These are phyloP conservation scores for Saturnispora galanensis DNA, from an alignment of 805 yeast genomes.

Conservation along the genomic window DNA sequence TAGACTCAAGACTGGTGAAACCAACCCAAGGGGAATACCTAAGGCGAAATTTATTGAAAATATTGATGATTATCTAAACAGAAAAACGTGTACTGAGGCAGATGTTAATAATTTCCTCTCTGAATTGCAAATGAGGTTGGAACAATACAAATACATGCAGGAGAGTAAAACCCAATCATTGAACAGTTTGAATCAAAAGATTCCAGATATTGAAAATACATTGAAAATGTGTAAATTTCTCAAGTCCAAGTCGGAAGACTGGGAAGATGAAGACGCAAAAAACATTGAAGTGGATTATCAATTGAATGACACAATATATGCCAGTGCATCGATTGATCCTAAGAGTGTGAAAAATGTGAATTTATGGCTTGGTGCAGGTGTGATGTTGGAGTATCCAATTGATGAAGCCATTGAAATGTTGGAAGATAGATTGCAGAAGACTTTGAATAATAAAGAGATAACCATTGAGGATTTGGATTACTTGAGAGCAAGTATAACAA, in stretches of 20 bases:
- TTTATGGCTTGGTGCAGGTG: constrained; percentile 97
- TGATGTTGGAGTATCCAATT: constrained; percentile 89
- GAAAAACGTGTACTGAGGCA: constrained; percentile 25
- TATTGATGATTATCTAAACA: constrained; percentile 63
- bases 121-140: constrained; percentile 76
- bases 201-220: constrained; percentile 91
- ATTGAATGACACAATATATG: constrained; percentile 84
- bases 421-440: constrained; percentile 48
- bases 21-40: constrained; percentile 93
- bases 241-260: constrained; percentile 34
- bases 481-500: constrained; percentile 80
- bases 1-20: constrained; percentile 38
- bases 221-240: constrained; percentile 60
- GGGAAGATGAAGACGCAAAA: constrained; percentile 23
- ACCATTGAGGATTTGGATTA: constrained; percentile 82
- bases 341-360: constrained; percentile 51
- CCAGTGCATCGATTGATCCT: constrained; percentile 65
- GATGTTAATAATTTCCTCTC: constrained; percentile 41
- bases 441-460: constrained; percentile 45
- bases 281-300: constrained; percentile 63
- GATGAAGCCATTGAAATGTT: constrained; percentile 77
- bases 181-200: constrained; percentile 49
- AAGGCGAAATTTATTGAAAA: constrained; percentile 88
- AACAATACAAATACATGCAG: constrained; percentile 87
- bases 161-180: constrained; percentile 40